Percentiles rank a stretch among this genome's conserved stretches.
Conservation (phyloP, 352 stramenopile species). For the Phytopythium helicoides region DNA sequence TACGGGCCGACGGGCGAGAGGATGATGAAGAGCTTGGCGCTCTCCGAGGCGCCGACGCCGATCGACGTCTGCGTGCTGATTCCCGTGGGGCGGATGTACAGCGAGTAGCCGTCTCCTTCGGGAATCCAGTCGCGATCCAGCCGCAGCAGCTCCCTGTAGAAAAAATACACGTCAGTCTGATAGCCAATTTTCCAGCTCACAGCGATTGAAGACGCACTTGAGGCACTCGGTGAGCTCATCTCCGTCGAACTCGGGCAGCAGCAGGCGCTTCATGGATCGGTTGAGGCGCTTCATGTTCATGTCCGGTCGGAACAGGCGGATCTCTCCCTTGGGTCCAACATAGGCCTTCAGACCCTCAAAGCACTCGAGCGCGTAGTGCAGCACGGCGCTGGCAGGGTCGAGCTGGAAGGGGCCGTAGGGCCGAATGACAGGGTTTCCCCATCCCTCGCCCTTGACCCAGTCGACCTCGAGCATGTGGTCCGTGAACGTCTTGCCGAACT, state of each 20-base stretch:
- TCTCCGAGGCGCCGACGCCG: slow-evolving; percentile 84
- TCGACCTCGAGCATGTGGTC: slow-evolving; percentile 97
- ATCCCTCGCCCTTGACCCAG: slow-evolving; percentile 83
- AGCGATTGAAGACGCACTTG: no score
- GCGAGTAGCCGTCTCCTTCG: slow-evolving; percentile 93
- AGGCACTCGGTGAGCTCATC: slow-evolving; percentile 92
- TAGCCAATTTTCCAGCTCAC: no score
- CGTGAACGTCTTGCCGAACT: slow-evolving; percentile 94
- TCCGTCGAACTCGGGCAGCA: slow-evolving; percentile 89
- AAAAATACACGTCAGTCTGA: slow-evolving; percentile 97
- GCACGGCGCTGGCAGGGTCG: slow-evolving; percentile 87
- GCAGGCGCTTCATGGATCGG: slow-evolving; percentile 90
- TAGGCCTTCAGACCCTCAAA: slow-evolving; percentile 98
- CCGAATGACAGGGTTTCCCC: slow-evolving; percentile 88
- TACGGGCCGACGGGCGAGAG: slow-evolving; percentile 97
- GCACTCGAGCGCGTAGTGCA: slow-evolving; percentile 96
- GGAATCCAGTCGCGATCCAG: slow-evolving; percentile 94
- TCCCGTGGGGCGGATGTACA: slow-evolving; percentile 95
- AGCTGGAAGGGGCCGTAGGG: slow-evolving; percentile 92
- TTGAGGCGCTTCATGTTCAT: slow-evolving; percentile 97
- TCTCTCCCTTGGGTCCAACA: slow-evolving; percentile 71
- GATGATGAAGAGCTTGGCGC: slow-evolving; percentile 95
- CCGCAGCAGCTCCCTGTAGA: slow-evolving; percentile 49
- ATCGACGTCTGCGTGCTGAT: slow-evolving; percentile 92
- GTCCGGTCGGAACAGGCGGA: slow-evolving; percentile 95